A percentile compares a stretch with the other conserved stretches of the same genome.
Conservation (phyloP, 257 asterid species). For the Solanum sparsipilum region DNA sequence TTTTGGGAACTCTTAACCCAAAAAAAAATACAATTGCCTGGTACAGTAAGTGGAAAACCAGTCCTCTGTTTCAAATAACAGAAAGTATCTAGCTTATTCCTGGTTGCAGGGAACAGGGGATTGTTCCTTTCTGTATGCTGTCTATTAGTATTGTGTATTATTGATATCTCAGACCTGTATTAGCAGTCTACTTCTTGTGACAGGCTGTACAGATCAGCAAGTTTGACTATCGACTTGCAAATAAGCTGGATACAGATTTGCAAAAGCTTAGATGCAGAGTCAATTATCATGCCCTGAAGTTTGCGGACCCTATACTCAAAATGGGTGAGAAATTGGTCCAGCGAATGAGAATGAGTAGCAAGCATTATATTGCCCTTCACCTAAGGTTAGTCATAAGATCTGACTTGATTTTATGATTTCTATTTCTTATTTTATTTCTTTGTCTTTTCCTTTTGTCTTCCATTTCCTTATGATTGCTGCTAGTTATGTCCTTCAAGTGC, state of each 20-base stretch:
- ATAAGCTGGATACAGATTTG: constrained; percentile 59
- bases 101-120: not conserved
- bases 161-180: not conserved
- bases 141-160: not conserved
- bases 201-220: constrained; percentile 94
- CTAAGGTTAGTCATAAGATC: constrained; percentile 43
- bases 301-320: constrained; percentile 65
- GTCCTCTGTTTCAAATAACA: not conserved
- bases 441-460: not conserved
- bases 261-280: constrained; percentile 97
- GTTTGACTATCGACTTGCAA: constrained; percentile 92
- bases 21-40: not conserved
- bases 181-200: constrained; percentile 12
- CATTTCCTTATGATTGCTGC: not conserved
- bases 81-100: not conserved
- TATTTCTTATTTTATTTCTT: not conserved
- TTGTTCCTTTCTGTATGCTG: not conserved
- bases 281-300: constrained; percentile 88
- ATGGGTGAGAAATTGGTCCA: constrained; percentile 77
- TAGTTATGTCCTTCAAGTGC: not conserved
- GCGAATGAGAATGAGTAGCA: constrained; percentile 70
- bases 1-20: not conserved
- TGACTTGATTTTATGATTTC: not conserved
- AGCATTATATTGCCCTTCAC: constrained; percentile 88
- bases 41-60: not conserved